These are phyloP conservation scores for Tuber umbilicatum DNA, from an alignment of 495 filamentous ascomycete species.

Conservation along the genomic window DNA sequence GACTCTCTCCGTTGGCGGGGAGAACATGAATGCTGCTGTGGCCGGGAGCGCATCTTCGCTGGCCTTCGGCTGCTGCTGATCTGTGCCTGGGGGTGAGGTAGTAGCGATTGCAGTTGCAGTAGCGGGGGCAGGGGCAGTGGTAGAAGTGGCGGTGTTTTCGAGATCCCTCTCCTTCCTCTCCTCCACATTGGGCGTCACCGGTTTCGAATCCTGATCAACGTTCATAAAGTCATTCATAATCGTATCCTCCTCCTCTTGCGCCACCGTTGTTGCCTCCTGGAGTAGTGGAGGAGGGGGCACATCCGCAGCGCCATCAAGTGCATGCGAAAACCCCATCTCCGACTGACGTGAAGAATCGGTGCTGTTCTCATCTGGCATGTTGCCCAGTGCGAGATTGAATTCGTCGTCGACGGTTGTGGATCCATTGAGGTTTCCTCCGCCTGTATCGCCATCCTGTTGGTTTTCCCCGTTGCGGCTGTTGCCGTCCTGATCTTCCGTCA, in stretches of 20 bases:
- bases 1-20: neutral
- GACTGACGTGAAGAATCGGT: slow-evolving; percentile 9
- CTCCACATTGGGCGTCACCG: slow-evolving; percentile 15
- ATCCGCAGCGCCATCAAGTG: neutral
- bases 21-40: neutral
- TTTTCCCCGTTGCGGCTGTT: slow-evolving; percentile 6
- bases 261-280: neutral
- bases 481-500: slow-evolving; percentile 10
- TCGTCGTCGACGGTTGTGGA: neutral
- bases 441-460: neutral
- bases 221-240: slow-evolving; percentile 41
- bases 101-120: neutral
- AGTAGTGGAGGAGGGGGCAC: neutral
- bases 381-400: neutral
- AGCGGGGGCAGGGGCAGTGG: neutral
- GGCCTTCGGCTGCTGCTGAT: neutral
- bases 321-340: slow-evolving; percentile 13
- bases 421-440: neutral
- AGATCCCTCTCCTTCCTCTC: slow-evolving; percentile 7
- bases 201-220: slow-evolving; percentile 33
- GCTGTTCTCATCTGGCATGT: slow-evolving; percentile 7
- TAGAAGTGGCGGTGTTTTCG: neutral
- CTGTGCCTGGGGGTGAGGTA: neutral
- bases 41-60: neutral
- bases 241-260: slow-evolving; percentile 22